phyloP scores from a whole-genome alignment of 2,329 filamentous ascomycete species.

The Tolypocladium ophioglossoides region DNA sequence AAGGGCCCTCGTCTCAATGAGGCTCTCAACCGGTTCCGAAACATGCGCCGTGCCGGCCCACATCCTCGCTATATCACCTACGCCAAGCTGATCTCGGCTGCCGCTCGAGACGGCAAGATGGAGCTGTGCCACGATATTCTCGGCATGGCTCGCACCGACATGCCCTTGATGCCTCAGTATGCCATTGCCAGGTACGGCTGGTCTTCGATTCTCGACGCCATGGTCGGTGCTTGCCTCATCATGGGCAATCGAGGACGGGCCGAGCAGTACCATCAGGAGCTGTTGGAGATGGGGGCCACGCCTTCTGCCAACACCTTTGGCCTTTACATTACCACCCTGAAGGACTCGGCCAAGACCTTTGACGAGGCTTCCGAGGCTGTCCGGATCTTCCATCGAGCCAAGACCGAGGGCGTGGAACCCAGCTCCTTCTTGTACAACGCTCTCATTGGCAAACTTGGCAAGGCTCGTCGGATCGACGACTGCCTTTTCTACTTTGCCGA shows the following conservation, averaged over 20 bases:
- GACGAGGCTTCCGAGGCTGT: conserved; percentile 95
- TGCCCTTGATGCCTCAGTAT: conserved; percentile 77
- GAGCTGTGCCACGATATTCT: conserved; percentile 79
- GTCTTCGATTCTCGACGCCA: conserved; percentile 91
- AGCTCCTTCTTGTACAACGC: conserved; percentile 98
- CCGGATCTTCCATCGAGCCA: conserved; percentile 92
- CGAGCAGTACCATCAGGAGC: conserved; percentile 80
- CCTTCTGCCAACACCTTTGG: conserved; percentile 97
- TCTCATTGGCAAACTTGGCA: conserved; percentile 94
- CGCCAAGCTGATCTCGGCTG: conserved; percentile 85
- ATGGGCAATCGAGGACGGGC: conserved; percentile 72
- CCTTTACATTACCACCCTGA: conserved; percentile 97
- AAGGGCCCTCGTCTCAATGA: conserved; percentile 67
- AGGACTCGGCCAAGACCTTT: conserved; percentile 94
- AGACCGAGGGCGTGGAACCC: conserved; percentile 87
- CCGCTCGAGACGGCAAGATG: conserved; percentile 74
- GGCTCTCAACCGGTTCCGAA: conserved; percentile 73
- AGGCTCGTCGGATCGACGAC: conserved; percentile 94
- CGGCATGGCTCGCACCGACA: conserved; percentile 78
- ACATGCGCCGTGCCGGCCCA: conserved; percentile 84
- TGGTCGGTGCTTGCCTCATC: conserved; percentile 86
- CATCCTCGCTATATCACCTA: conserved; percentile 96
- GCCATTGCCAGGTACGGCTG: conserved; percentile 86
- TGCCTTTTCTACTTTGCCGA: conserved; percentile 97
- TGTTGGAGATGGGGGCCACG: conserved; percentile 79